phyloP scores from a whole-genome alignment of 1,284 basidiomycete species.

The Fomes fomentarius region DNA sequence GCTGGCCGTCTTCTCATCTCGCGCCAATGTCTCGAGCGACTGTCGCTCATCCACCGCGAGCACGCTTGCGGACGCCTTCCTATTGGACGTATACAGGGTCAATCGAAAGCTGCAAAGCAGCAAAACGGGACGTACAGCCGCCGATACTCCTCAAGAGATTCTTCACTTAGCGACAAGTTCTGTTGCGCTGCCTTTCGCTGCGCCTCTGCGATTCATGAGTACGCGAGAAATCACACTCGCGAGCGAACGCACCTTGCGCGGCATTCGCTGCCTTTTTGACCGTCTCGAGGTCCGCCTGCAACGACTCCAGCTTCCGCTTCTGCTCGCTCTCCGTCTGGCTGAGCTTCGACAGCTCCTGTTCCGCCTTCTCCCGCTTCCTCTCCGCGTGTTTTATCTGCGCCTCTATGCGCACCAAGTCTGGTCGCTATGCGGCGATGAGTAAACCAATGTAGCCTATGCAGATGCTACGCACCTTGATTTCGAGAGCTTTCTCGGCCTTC shows the following conservation, averaged over 20 bases:
- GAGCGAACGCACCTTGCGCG: constrained; percentile 62
- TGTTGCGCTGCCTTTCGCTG: constrained; percentile 75
- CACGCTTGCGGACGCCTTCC: constrained; percentile 78
- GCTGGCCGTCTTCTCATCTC: constrained; percentile 79
- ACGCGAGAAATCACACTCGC: no score
- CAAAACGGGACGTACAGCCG: constrained; percentile 57
- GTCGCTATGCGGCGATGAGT: constrained; percentile 54
- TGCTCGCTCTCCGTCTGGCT: constrained; percentile 72
- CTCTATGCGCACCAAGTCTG: constrained; percentile 80
- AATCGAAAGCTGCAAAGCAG: background rate
- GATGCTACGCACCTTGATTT: constrained; percentile 59
- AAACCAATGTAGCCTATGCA: background rate
- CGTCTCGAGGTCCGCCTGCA: constrained; percentile 68
- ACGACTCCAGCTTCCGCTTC: constrained; percentile 56
- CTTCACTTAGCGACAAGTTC: constrained; percentile 81
- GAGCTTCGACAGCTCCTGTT: constrained; percentile 66
- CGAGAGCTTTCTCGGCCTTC: constrained; percentile 38
- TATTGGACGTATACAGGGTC: constrained; percentile 32
- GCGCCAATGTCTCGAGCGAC: constrained; percentile 77
- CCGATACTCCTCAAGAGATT: constrained; percentile 88
- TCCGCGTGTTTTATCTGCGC: constrained; percentile 87
- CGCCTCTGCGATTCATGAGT: constrained; percentile 53
- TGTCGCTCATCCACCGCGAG: constrained; percentile 89
- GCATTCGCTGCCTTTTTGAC: constrained; percentile 75
- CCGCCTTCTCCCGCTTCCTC: constrained; percentile 77